Conservation (phyloP, 805 yeast genomes). For the Monosporozyma aerobia region DNA sequence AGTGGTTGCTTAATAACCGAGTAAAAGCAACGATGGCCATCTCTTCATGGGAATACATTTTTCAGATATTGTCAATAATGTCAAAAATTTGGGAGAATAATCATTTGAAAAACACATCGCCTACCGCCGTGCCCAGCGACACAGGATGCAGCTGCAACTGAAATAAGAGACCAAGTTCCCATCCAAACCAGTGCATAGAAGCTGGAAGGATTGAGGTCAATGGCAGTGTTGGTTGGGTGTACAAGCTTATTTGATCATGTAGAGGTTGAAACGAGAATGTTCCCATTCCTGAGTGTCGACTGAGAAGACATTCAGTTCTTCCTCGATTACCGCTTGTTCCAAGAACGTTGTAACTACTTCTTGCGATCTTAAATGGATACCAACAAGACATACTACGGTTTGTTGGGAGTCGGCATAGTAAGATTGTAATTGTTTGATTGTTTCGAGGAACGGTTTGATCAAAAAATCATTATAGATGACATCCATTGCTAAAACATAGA, state of each 20-base stretch:
- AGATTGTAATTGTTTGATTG: slow-evolving; percentile 12
- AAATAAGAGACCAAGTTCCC: not conserved
- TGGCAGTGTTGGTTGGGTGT: not conserved
- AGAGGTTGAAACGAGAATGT: slow-evolving; percentile 18
- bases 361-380: slow-evolving; percentile 28
- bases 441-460: slow-evolving; percentile 24
- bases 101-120: not conserved
- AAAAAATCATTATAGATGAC: slow-evolving; percentile 30
- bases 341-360: slow-evolving; percentile 22
- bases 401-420: slow-evolving; percentile 3
- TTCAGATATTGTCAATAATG: not conserved
- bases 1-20: not conserved
- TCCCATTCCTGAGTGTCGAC: slow-evolving; percentile 12
- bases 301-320: slow-evolving; percentile 13
- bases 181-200: too few species aligned
- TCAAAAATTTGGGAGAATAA: not conserved
- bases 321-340: slow-evolving; percentile 18
- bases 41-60: not conserved
- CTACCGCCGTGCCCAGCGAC: slow-evolving; percentile 1
- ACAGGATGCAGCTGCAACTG: not conserved
- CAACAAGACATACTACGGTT: slow-evolving; percentile 13
- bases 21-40: not conserved
- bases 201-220: not conserved
- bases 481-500: slow-evolving; percentile 28
- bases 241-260: slow-evolving; percentile 8